phyloP scores from a whole-genome alignment of 2,329 filamentous ascomycete species.

The Cercospora zeina region DNA sequence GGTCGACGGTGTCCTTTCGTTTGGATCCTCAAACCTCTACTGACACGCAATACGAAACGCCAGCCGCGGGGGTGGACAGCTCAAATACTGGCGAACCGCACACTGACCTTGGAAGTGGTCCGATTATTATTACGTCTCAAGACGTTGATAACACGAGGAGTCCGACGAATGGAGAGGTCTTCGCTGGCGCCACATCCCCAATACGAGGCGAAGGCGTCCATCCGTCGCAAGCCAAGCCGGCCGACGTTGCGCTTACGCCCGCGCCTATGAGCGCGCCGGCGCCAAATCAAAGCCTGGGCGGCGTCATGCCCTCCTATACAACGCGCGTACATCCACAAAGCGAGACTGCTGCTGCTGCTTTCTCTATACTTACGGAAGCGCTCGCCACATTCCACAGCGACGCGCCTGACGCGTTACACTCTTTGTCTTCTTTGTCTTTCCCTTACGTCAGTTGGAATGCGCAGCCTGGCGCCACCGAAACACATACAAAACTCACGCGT shows the following conservation, averaged over 20 bases:
- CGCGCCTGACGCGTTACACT: background rate
- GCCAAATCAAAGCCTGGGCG: conserved; percentile 4
- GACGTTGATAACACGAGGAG: conserved; percentile 5
- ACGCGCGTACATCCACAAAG: background rate
- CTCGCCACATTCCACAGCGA: conserved; percentile 14
- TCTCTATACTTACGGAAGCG: conserved; percentile 21
- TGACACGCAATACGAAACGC: conserved; percentile 12
- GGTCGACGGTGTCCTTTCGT: conserved; percentile 5
- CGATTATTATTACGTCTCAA: background rate
- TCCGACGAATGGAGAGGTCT: conserved; percentile 7
- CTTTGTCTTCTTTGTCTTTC: conserved; percentile 15
- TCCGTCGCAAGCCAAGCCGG: conserved; percentile 13
- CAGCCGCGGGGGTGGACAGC: conserved; percentile 2
- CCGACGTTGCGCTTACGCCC: conserved; percentile 12
- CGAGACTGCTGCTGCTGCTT: conserved; percentile 11
- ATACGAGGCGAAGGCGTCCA: background rate
- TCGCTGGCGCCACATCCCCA: background rate
- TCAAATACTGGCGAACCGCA: conserved; percentile 16
- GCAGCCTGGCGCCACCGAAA: conserved; percentile 5
- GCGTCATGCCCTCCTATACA: conserved; percentile 14
- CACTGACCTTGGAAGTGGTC: background rate
- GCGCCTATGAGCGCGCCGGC: background rate
- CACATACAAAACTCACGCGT: conserved; percentile 4
- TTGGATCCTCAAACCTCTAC: conserved; percentile 15
- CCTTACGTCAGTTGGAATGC: conserved; percentile 12